Evolutionary conservation across 208 protist genomes (phyloP), one percentile per base, ranked within the genome.

Genomic region (Angomonas desouzai): DNA sequence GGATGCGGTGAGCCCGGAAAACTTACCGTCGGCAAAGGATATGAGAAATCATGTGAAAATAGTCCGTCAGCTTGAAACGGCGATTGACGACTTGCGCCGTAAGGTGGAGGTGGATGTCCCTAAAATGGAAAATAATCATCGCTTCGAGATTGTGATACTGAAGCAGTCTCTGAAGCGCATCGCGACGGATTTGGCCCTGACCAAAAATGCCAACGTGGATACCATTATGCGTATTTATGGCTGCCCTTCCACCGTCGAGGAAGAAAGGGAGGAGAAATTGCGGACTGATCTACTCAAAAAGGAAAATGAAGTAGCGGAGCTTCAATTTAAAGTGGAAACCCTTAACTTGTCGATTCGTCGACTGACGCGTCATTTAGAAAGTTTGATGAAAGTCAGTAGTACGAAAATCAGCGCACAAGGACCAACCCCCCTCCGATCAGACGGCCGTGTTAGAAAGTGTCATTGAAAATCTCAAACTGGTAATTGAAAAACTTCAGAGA

Each of bases 401-500:
- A 33, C 38, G 66, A 47, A 4, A 23, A 16, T 34, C 34, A 40
- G 1, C 45, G 34, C 34, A n/a, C 48, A 16, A 34, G 56, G 33
- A 56, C 58, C 55, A 45, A 53, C 29, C 45, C 18, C 67, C 29
- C 18, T 62, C 34, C 18, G 40, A 66, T 29, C 55, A 63, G 27
- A 55, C 66, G 13, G 68, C 74, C 20, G 61, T 70, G 1, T 67
- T 95, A 1, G 71, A 83, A 48, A 78, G 79, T 29, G 64, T 92
- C 3, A 74, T 92, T 22, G 86, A 88, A 23, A 91, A 89, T 49
- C 55, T 96, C 25, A 88, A 89, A 61, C 36, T 86, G 27, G 80
- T 92, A 22, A 78, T 96, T 23, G 72, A 86, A 38, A 75, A 78
- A 30, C 70, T 96, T 53, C 84, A 91, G 65, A 22, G 57, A 33